phyloP scores from a whole-genome alignment of 2,329 filamentous ascomycete genomes.

The Rutstroemia sp. region DNA sequence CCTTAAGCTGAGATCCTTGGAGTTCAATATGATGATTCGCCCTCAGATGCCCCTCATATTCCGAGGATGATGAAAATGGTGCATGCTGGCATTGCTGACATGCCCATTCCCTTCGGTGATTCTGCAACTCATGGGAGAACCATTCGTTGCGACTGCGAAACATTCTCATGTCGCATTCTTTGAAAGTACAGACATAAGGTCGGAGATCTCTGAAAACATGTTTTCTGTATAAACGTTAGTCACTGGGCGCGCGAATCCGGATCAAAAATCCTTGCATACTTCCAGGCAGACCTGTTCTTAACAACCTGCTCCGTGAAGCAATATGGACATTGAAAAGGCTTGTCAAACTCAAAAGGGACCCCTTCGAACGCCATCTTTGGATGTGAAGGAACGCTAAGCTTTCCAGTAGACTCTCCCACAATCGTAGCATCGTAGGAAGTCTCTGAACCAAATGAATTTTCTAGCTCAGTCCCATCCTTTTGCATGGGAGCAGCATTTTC shows the following conservation, averaged over 20 bases:
- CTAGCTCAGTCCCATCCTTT: conserved; percentile 8
- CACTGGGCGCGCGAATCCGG: neutral
- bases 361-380: conserved; percentile 18
- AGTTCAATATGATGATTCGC: conserved; percentile 8
- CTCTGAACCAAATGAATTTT: conserved; percentile 17
- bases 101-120: conserved; percentile 24
- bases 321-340: conserved; percentile 21
- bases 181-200: conserved; percentile 32
- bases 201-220: conserved; percentile 31
- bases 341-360: conserved; percentile 18
- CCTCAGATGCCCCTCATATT: conserved; percentile 14
- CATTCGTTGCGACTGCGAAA: conserved; percentile 28
- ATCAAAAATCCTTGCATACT: conserved; percentile 11
- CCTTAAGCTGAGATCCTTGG: conserved; percentile 14
- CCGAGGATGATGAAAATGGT: conserved; percentile 6
- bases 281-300: conserved; percentile 16
- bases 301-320: conserved; percentile 20
- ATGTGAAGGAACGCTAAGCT: conserved; percentile 15
- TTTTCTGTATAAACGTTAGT: conserved; percentile 7
- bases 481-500: neutral
- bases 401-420: conserved; percentile 7
- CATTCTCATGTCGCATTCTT: conserved; percentile 25
- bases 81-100: conserved; percentile 20
- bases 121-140: conserved; percentile 30
- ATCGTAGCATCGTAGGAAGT: conserved; percentile 22